Evolutionary conservation across 2,329 filamentous ascomycete genomes (phyloP), one percentile per base, ranked within the genome.

Genomic region (Beauveria sp.): DNA sequence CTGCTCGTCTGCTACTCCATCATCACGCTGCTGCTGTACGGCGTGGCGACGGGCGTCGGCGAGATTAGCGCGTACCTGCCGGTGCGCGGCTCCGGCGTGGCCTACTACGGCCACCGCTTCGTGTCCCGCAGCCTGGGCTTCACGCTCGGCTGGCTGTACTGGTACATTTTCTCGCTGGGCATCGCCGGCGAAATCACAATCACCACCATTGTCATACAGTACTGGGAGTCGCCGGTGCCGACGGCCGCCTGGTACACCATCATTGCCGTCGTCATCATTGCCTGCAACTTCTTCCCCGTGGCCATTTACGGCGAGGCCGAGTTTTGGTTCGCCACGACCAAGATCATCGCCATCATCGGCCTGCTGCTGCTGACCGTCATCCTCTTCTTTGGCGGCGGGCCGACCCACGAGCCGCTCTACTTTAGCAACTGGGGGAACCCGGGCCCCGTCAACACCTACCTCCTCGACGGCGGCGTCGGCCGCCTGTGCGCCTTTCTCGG

Each of bases 401-500:
- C 79, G 0, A 70, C 69, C 20, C 71, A 75, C 54, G 73, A 77
- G 20, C 70, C 72, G 3, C 68, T 81, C 1, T 78, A 78, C 4
- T 81, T 81, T 64, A 65, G 66, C 57, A 73, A 76, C 51, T 76
- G 73, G 73, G 66, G 70, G 26, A 62, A 72, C 24, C 72, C 72
- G 2, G 71, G 71, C 2, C 67, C 72, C 3, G 63, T 64, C 18
- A 69, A 68, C 8, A 59, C 65, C 3, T 69, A 69, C 24, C 59
- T 70, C 12, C 74, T 82, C 8, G 55, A 67, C 0, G 80, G 78
- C 26, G 67, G 76, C 37, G 74, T 76, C 16, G 82, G 80, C 16
- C 83, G 82, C 68, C 84, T 86, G 60, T 77, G 85, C 55, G 82
- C 80, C 24, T 85, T 86, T 71, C 24, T 65, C 24, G 48, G 55